Base-by-base conservation (phyloP, 768 basidiomycete genomes). In the Pholiota molesta region DNA sequence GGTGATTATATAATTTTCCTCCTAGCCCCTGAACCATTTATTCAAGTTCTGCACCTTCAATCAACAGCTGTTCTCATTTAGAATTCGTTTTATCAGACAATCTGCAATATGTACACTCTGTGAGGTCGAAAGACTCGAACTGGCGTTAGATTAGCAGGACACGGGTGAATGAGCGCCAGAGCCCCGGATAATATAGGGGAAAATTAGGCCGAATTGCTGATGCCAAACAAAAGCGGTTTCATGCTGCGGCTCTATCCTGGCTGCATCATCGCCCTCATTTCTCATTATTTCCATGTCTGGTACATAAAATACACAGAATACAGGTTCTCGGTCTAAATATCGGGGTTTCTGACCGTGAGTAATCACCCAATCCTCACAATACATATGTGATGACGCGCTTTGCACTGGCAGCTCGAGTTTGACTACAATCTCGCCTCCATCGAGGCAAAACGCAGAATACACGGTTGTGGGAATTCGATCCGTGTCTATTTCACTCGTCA, bases 391-490 rank as follows among this genome's bases (percentile, higher is more conserved):
- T 44, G 31, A 44, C 47, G 23, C 47, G 19, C 23, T 28, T 26
- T 21, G 47, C 23, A n/a, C n/a, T n/a, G n/a, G n/a, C n/a, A 49
- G 47, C 21, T 49, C 47, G 21, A 49, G 47, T 49, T 49, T 49
- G 47, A 49, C 47, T 26, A 26, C 5, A 26, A 49, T 49, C 19
- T 49, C 23, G 23, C 23, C 23, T 26, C 23, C 14, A 26, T 49
- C 23, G 23, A 26, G 47, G 13, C 47, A 21, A 23, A 14, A 26
- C 21, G 4, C n/a, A n/a, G n/a, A n/a, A 49, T 26, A 59, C 66
- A 67, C 63, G 66, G 2, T 61, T 67, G 66, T 67, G 66, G 62
- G 66, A 67, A 67, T 33, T 59, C 53, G 61, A 63, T 59, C 40
- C 44, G 61, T 60, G 37, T 62, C 59, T 54, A 60, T 52, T 54